Evolutionary conservation across 345 rosid genomes (phyloP).

Genomic region (Ceriops tagal): DNA sequence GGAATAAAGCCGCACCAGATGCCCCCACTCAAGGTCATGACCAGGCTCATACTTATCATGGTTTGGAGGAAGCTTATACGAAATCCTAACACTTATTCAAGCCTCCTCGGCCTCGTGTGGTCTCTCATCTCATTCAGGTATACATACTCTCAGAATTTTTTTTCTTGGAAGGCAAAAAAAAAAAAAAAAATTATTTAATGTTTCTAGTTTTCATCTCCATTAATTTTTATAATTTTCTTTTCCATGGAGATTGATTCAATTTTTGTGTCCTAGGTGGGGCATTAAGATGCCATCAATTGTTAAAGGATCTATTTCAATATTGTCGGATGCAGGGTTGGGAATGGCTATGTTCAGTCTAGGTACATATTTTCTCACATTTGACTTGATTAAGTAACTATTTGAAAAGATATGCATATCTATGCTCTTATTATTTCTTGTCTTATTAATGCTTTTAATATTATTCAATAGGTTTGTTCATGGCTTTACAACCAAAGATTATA

Average conservation of each 20-base stretch:
- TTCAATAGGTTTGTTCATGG: slow-evolving; percentile 70
- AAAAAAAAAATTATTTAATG: no score
- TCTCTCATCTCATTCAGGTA: slow-evolving; percentile 63
- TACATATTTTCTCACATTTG: slow-evolving; percentile 13
- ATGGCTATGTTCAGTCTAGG: slow-evolving; percentile 94
- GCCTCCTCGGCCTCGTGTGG: slow-evolving; percentile 66
- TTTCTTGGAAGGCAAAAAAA: neutral
- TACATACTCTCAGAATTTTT: neutral
- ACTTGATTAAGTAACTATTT: no score
- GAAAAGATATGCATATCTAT: neutral
- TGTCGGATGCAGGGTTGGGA: slow-evolving; percentile 78
- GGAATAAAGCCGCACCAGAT: slow-evolving; percentile 46
- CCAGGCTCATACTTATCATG: slow-evolving; percentile 67
- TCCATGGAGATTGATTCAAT: neutral
- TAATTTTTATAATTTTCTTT: no score
- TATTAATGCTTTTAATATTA: neutral
- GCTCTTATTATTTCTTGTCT: no score
- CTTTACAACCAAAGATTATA: slow-evolving; percentile 72
- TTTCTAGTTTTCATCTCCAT: no score
- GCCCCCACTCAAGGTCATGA: slow-evolving; percentile 77
- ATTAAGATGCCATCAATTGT: slow-evolving; percentile 69
- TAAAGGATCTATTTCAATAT: slow-evolving; percentile 61
- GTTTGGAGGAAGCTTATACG: slow-evolving; percentile 74
- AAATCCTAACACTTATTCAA: slow-evolving; percentile 73
- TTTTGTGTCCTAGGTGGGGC: slow-evolving; percentile 44